These are phyloP conservation scores for Nakazawaea anatomiae DNA, from an alignment of 805 yeast species.

Conservation along the genomic window DNA sequence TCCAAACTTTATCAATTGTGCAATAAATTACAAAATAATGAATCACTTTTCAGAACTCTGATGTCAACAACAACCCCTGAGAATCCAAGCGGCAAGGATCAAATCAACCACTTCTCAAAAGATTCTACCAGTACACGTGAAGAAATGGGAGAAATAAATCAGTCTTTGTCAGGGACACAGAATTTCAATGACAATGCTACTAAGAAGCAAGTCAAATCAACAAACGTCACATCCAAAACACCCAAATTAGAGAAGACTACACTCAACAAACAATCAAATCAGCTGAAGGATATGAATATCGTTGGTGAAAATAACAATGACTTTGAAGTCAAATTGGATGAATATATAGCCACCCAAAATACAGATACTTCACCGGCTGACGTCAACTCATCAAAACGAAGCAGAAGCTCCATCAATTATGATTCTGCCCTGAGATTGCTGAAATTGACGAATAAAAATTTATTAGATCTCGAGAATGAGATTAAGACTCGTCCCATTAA, in stretches of 20 bases:
- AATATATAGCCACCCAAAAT: background rate
- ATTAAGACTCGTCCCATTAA: slow-evolving; percentile 4
- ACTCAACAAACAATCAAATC: too few species aligned
- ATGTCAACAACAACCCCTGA: background rate
- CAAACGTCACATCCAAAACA: too few species aligned
- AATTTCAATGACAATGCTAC: too few species aligned
- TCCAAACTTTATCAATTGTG: slow-evolving; percentile 9
- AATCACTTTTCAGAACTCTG: background rate
- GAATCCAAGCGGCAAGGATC: too few species aligned
- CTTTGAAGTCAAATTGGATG: slow-evolving; percentile 1
- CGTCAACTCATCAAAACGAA: background rate
- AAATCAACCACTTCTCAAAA: too few species aligned
- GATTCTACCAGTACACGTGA: too few species aligned
- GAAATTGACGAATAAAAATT: background rate
- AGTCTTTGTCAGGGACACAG: too few species aligned
- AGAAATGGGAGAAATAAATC: too few species aligned
- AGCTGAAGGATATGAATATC: too few species aligned
- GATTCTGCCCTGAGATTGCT: slow-evolving; percentile 1
- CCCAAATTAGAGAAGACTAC: too few species aligned
- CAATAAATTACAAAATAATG: slow-evolving; percentile 1
- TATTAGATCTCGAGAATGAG: slow-evolving; percentile 1
- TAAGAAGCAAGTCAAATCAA: too few species aligned
- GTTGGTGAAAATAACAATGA: background rate
- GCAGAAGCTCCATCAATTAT: background rate
- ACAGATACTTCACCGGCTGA: background rate